A percentile compares a stretch with the other conserved stretches of the same genome.
Conservation (phyloP, 192 early-diverging fungal genomes). For the Rhizoclosmatium sp. region DNA sequence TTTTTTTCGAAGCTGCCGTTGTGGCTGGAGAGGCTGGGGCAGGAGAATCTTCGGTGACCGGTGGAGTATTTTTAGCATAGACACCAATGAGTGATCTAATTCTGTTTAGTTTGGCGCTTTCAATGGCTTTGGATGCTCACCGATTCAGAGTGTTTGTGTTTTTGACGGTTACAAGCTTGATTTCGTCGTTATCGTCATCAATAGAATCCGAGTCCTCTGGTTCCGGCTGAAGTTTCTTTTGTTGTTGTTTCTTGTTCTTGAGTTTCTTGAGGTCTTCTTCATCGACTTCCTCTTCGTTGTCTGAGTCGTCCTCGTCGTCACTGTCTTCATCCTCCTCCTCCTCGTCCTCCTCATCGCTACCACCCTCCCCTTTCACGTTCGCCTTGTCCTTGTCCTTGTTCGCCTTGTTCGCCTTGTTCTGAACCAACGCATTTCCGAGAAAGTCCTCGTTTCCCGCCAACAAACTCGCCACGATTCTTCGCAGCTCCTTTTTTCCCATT, state of each 20-base stretch:
- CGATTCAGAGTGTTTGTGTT: slow-evolving; percentile 22
- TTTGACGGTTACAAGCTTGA: slow-evolving; percentile 21
- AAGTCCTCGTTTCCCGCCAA: background rate
- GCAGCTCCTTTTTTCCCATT: background rate
- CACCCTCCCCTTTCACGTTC: background rate
- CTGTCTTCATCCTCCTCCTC: background rate
- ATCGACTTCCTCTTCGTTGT: slow-evolving; percentile 13
- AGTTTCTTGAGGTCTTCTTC: background rate
- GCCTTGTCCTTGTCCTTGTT: background rate
- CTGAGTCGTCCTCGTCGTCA: slow-evolving; percentile 19
- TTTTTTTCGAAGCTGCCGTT: background rate
- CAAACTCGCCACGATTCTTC: background rate
- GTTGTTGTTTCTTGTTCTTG: background rate
- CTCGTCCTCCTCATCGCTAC: background rate
- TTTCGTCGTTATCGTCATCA: background rate
- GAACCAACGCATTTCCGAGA: background rate
- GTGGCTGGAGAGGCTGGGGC: background rate
- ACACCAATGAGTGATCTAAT: slow-evolving; percentile 17
- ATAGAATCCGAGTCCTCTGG: slow-evolving; percentile 13
- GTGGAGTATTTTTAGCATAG: slow-evolving; percentile 7
- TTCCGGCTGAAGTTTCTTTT: background rate
- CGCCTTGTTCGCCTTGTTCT: background rate
- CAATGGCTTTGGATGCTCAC: background rate
- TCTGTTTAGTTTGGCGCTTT: no score
- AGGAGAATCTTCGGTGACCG: background rate